phyloP scores from a whole-genome alignment of 2,329 filamentous ascomycete genomes.

The Aspergillus japonicus region DNA sequence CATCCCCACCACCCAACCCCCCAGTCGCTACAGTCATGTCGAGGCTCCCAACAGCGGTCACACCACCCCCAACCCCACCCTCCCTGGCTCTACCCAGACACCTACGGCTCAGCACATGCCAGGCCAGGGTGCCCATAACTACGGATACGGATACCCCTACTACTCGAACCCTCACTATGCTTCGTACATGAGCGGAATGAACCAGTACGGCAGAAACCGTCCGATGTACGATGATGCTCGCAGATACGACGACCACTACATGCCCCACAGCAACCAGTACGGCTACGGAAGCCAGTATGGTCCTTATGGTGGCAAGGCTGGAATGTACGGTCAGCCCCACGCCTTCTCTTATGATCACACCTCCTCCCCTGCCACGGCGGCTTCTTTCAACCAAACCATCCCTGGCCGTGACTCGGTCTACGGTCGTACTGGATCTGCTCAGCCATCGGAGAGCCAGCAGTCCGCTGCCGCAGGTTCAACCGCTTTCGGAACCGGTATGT shows the following conservation, averaged over 20 bases:
- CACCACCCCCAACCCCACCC: slow-evolving; percentile 81
- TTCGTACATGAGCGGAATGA: slow-evolving; percentile 59
- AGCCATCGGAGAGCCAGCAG: slow-evolving; percentile 56
- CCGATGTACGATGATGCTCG: slow-evolving; percentile 52
- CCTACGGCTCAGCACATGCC: slow-evolving; percentile 55
- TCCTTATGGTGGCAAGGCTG: slow-evolving; percentile 56
- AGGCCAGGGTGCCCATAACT: slow-evolving; percentile 52
- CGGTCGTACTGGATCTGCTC: slow-evolving; percentile 57
- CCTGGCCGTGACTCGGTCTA: slow-evolving; percentile 59
- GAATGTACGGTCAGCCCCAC: slow-evolving; percentile 64
- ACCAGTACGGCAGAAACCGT: slow-evolving; percentile 48
- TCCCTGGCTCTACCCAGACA: slow-evolving; percentile 56
- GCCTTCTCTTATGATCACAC: slow-evolving; percentile 65
- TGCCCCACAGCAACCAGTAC: slow-evolving; percentile 53
- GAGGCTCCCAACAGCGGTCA: slow-evolving; percentile 84
- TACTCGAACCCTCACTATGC: slow-evolving; percentile 63
- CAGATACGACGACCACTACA: slow-evolving; percentile 49
- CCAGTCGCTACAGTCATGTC: slow-evolving; percentile 66
- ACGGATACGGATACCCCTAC: slow-evolving; percentile 61
- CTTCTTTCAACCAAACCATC: slow-evolving; percentile 42
- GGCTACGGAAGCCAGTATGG: slow-evolving; percentile 53
- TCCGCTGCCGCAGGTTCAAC: slow-evolving; percentile 50
- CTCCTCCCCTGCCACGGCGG: slow-evolving; percentile 62
- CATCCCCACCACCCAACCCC: slow-evolving; percentile 67
- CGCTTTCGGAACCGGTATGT: slow-evolving; percentile 52